Base-by-base conservation (phyloP, 495 filamentous ascomycete genomes). In the Evernia prunastri region DNA sequence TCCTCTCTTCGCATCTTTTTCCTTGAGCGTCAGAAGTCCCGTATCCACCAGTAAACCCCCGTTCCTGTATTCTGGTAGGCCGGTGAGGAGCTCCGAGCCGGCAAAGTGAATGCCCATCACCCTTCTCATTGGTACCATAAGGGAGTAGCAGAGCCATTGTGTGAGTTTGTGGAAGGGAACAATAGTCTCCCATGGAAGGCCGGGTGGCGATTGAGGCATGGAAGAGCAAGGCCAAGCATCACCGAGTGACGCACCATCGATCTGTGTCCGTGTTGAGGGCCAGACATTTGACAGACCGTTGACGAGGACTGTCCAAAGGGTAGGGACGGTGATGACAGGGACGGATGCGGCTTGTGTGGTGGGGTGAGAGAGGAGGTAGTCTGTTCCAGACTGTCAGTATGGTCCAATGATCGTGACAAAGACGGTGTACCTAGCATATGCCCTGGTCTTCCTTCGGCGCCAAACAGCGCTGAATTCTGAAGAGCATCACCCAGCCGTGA, bases 171-270 rank as follows among this genome's bases (percentile, higher is more conserved):
- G 87, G 74, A 89, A 88, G 1, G 95, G 93, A 10, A 96, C 87
- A 67, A 98, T 96, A 69, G 83, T 88, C 71, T 98, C 93, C 95
- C 94, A 97, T 0, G 87, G 81, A 37, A 86, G 82, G 15, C 86
- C 82, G 25, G 88, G 88, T 23, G 89, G 85, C 4, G 84, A 86
- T 29, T 74, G 75, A 1, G 92, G 91, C 81, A 97, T 86, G 56
- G 85, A 82, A 40, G 86, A 87, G 73, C 91, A 96, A 0, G 86
- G 88, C 94, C 94, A 98, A 35, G 95, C 94, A 72, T 98, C 94
- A 51, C 94, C 94, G 58, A 98, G 86, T 0, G 91, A 86, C 37
- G 92, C 80, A 8, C 91, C 91, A 71, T 96, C 90, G 67, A 98
- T 88, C 66, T 89, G 86, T 8, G 93, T 96, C 49, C 95, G 83